Base-by-base conservation (phyloP, 176 grass and related monocot genomes). In the Calamus simplicifolius region DNA sequence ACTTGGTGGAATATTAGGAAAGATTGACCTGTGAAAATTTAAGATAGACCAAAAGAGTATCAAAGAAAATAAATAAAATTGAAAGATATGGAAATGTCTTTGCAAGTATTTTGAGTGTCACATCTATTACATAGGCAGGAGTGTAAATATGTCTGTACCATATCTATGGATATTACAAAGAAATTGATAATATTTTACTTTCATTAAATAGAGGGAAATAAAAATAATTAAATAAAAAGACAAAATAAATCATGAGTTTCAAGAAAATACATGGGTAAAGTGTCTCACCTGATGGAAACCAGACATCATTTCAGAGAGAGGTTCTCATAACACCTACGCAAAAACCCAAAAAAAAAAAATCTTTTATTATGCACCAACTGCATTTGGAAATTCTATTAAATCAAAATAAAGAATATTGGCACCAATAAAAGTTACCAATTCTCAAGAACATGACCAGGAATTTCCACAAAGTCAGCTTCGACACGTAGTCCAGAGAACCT, bases 261-360 rank as follows among this genome's bases (percentile, higher is more conserved):
- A 58, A 16, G 12, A 30, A 7, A 16, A 29, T 52, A 18, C 25
- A 18, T 5, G 48, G 52, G 14, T 43, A 12, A 13, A 12, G 8
- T 43, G 35, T 43, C 2, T 77, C 53, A 97, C 92, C 92, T 97
- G 74, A 82, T 97, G 81, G 66, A 82, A 91, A 49, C 87, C 87
- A 16, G 92, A 97, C 81, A 97, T 82, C 87, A 97, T 85, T 91
- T 97, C 66, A 97, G 59, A 64, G 92, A 88, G 62, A 77, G 62
- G 48, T 66, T 97, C 69, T 91, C 83, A 62, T 97, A 91, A 76
- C 92, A 97, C 92, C 92, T 97, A 79, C 51, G 21, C 21, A 23
- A 23, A 23, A 23, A n/a, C n/a, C n/a, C 21, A 23, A 23, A 23
- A 23, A 23, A 23, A 23, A 69, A 30, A 72, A 31, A 23, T 6